These are phyloP conservation scores for Acorus calamus DNA, from an alignment of 106 monocot genomes.

Conservation along the genomic window DNA sequence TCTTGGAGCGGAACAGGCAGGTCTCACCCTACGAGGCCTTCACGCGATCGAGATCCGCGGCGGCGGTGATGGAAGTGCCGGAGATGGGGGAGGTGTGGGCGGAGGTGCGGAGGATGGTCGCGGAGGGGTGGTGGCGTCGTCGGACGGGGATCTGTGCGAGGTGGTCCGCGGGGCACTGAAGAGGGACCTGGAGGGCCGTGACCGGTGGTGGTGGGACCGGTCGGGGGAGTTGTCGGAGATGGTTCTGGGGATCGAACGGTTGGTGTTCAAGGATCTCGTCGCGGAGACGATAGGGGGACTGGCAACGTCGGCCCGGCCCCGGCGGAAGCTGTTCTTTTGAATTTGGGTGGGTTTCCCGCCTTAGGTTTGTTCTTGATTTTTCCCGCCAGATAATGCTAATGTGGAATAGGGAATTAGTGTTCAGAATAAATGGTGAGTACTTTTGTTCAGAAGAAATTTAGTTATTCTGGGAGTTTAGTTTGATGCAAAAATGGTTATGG, in stretches of 20 bases:
- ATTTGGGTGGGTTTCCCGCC: too few species aligned
- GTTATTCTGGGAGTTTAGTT: too few species aligned
- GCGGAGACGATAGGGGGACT: constrained; percentile 71
- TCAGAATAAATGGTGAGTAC: too few species aligned
- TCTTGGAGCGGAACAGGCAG: constrained; percentile 22
- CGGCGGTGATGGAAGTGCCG: background rate
- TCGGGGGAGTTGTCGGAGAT: constrained; percentile 58
- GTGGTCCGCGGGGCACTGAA: constrained; percentile 28
- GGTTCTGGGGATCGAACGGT: constrained; percentile 74
- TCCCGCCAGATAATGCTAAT: too few species aligned
- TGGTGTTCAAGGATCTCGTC: constrained; percentile 84
- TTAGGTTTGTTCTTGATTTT: too few species aligned
- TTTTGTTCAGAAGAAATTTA: too few species aligned
- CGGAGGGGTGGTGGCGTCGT: background rate
- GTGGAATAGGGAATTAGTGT: too few species aligned
- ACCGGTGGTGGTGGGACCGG: constrained; percentile 29
- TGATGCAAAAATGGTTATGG: too few species aligned
- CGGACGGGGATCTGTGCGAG: constrained; percentile 44
- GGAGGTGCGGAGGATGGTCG: constrained; percentile 35
- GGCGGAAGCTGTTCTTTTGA: constrained; percentile 73
- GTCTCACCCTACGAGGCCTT: constrained; percentile 48
- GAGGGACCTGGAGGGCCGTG: constrained; percentile 36
- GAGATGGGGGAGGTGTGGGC: constrained; percentile 33
- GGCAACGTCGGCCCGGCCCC: constrained; percentile 11
- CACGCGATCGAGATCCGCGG: background rate